Evolutionary conservation across 2,329 filamentous ascomycete species (phyloP).

Genomic region (Fusarium redolens): DNA sequence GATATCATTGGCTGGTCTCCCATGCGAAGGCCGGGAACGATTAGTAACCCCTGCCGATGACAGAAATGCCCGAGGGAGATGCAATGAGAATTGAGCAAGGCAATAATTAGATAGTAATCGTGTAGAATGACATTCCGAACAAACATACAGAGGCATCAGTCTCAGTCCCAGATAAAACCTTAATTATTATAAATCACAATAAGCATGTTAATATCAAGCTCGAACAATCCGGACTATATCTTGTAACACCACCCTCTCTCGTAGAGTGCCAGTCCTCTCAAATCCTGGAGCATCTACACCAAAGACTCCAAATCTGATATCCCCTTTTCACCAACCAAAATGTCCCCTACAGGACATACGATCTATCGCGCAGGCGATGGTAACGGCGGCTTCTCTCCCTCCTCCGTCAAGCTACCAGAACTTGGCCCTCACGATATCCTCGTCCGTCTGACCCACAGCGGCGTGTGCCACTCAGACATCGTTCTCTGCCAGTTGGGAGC

Average conservation of each 20-base stretch:
- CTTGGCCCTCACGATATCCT: conserved; percentile 2
- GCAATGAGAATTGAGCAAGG: too few relatives aligned
- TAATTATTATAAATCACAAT: not conserved
- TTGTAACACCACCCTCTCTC: not conserved
- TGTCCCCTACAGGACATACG: not conserved
- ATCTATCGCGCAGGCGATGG: conserved; percentile 3
- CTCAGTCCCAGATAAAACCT: not conserved
- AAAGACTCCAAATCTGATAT: rapidly evolving
- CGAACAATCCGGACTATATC: not conserved
- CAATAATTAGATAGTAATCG: not conserved
- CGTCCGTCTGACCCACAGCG: conserved; percentile 6
- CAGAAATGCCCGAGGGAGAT: not conserved
- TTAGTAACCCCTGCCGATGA: not conserved
- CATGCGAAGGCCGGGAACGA: rapidly evolving
- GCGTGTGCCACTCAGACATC: conserved; percentile 11
- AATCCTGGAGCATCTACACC: rapidly evolving
- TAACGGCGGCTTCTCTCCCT: not conserved
- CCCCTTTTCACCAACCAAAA: rapidly evolving
- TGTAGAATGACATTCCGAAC: rapidly evolving
- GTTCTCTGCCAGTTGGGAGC: not conserved
- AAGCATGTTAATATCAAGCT: rapidly evolving
- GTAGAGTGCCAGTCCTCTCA: not conserved
- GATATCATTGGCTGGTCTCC: not conserved
- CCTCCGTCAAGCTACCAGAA: not conserved
- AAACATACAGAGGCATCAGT: rapidly evolving